A percentile compares a stretch with the other conserved stretches of the same genome.
Evolutionary conservation across 192 early-diverging fungal species (phyloP).

Genomic region (Rhizoclosmatium sp.): DNA sequence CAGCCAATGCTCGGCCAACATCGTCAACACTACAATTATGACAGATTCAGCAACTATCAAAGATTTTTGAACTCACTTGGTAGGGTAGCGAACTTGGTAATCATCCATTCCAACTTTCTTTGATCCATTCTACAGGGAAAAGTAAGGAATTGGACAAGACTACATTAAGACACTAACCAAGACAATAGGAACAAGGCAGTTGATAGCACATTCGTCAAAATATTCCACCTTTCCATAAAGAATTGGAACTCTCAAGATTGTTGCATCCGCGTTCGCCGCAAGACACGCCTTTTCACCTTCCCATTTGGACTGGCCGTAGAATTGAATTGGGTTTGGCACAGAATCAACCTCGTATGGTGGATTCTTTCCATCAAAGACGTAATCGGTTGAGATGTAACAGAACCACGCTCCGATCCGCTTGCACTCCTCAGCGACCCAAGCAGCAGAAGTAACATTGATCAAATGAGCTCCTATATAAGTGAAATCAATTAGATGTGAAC

Average conservation of each 20-base stretch:
- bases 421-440: conserved; percentile 60
- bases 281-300: conserved; percentile 74
- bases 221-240: conserved; percentile 74
- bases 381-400: conserved; percentile 89
- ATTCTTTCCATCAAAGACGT: conserved; percentile 88
- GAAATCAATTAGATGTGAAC: neutral
- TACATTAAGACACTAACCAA: conserved; percentile 43
- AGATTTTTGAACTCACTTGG: conserved; percentile 54
- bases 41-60: neutral
- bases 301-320: conserved; percentile 84
- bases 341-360: conserved; percentile 79
- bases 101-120: conserved; percentile 74
- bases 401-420: conserved; percentile 62
- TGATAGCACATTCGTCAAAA: conserved; percentile 79
- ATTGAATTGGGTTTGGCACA: conserved; percentile 78
- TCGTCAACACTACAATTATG: conserved; percentile 19
- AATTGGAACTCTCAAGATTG: conserved; percentile 82
- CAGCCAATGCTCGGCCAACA: neutral
- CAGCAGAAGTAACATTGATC: conserved; percentile 76
- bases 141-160: neutral
- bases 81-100: conserved; percentile 76
- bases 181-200: conserved; percentile 72
- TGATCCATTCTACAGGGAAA: conserved; percentile 40
- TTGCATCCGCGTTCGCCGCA: conserved; percentile 60
- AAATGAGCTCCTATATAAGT: conserved; percentile 23